Conservation (phyloP, 225 moss, liverwort and hornwort genomes). For the Pseudisothecium myosuroides region DNA sequence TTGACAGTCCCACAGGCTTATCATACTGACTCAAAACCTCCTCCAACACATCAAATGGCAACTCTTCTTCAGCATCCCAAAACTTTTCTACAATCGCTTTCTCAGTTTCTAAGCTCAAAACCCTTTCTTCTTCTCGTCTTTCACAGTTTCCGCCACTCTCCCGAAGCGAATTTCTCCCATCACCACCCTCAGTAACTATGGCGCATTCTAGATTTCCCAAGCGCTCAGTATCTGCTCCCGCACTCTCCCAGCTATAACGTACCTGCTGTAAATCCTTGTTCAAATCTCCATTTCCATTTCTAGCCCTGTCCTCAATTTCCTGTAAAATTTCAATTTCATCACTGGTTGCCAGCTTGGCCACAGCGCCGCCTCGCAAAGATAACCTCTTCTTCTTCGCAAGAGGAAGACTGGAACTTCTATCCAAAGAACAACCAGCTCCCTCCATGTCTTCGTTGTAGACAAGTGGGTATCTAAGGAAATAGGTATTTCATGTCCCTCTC, state of each 20-base stretch:
- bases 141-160: background rate
- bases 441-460: slow-evolving; percentile 1
- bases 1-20: background rate
- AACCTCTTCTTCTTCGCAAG: slow-evolving; percentile 35
- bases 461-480: background rate
- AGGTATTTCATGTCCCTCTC: background rate
- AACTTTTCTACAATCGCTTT: background rate
- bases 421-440: background rate
- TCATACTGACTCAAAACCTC: slow-evolving; percentile 38
- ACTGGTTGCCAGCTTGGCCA: background rate
- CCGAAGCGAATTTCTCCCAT: background rate
- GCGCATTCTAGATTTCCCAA: background rate
- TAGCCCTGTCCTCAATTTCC: background rate
- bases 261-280: background rate
- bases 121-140: background rate
- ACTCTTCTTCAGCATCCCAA: slow-evolving; percentile 8
- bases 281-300: background rate
- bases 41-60: slow-evolving; percentile 24
- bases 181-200: background rate
- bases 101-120: background rate
- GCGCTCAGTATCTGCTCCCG: background rate
- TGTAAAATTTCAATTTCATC: background rate
- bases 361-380: slow-evolving; percentile 1
- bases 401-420: background rate
- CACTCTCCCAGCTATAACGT: background rate